Conservation (phyloP, 106 monocot genomes). For the Platanthera guangdongensis region DNA sequence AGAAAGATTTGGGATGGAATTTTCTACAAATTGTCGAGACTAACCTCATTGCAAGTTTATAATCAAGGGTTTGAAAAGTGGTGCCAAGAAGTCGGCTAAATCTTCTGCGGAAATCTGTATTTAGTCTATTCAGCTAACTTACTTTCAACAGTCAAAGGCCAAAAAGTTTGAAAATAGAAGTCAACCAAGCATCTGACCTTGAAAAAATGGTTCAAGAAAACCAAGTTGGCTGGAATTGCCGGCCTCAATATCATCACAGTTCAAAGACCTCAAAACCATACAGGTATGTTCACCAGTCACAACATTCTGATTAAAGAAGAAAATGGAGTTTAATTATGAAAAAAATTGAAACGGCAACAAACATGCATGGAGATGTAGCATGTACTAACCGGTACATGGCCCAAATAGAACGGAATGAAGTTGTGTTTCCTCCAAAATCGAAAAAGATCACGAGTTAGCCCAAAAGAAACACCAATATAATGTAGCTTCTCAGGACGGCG, state of each 20-base stretch:
- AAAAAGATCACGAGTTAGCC: slow-evolving; percentile 72
- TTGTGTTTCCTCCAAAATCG: slow-evolving; percentile 82
- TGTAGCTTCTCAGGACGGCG: slow-evolving; percentile 84
- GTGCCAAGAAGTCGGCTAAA: slow-evolving; percentile 62
- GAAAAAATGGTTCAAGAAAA: slow-evolving; percentile 76
- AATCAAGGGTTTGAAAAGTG: slow-evolving; percentile 54
- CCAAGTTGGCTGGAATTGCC: slow-evolving; percentile 36
- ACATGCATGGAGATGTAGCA: background rate
- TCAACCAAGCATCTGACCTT: slow-evolving; percentile 36
- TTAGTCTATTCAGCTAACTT: slow-evolving; percentile 7
- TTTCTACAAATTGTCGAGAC: slow-evolving; percentile 30
- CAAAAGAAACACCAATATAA: slow-evolving; percentile 94
- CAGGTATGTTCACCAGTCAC: slow-evolving; percentile 92
- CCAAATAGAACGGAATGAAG: slow-evolving; percentile 84
- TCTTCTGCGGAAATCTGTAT: slow-evolving; percentile 72
- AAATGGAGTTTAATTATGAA: background rate
- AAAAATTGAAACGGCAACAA: slow-evolving; percentile 1
- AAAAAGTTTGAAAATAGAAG: background rate
- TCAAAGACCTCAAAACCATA: slow-evolving; percentile 81
- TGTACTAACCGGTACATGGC: slow-evolving; percentile 74
- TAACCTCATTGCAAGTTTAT: slow-evolving; percentile 89
- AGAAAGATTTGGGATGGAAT: background rate
- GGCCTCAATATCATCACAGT: slow-evolving; percentile 63
- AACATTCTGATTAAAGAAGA: slow-evolving; percentile 33
- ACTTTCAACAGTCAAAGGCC: background rate